Evolutionary conservation across 192 early-diverging fungal species (phyloP).

Genomic region (Backusella circina): DNA sequence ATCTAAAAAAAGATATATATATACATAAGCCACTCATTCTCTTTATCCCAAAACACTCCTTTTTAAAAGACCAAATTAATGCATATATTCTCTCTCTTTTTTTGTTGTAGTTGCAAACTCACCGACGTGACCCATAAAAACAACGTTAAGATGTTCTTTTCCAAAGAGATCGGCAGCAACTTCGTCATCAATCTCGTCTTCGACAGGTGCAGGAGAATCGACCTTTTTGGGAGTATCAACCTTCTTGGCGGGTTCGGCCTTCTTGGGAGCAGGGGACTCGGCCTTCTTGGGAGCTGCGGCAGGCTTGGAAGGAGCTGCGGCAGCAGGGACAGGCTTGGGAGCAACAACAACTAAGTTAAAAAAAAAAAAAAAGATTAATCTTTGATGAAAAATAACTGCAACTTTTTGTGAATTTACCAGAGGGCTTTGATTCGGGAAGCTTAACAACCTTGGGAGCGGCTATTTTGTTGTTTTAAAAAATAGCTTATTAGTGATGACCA

Average conservation of each 20-base stretch:
- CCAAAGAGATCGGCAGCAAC: slow-evolving; percentile 65
- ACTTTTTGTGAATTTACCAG: neutral
- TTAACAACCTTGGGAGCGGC: slow-evolving; percentile 9
- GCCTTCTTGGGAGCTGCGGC: slow-evolving; percentile 22
- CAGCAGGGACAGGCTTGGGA: slow-evolving; percentile 15
- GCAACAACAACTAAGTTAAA: slow-evolving; percentile 13
- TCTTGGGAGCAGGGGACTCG: slow-evolving; percentile 24
- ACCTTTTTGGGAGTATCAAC: slow-evolving; percentile 23
- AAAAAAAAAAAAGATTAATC: neutral
- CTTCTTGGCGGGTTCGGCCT: slow-evolving; percentile 7
- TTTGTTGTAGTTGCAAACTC: too few species aligned
- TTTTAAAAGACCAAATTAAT: neutral
- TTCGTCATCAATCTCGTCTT: slow-evolving; percentile 53
- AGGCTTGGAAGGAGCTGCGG: slow-evolving; percentile 22
- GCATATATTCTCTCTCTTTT: neutral
- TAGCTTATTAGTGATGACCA: neutral
- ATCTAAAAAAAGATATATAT: slow-evolving; percentile 40
- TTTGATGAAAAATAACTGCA: neutral
- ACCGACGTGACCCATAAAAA: slow-evolving; percentile 99
- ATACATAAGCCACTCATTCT: neutral
- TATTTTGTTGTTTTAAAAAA: neutral
- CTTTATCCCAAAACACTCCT: neutral
- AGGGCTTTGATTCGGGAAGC: slow-evolving; percentile 8
- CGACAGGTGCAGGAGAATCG: slow-evolving; percentile 25
- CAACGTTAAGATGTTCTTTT: slow-evolving; percentile 96